Evolutionary conservation across 139 green algal species (phyloP), one percentile per base, ranked within the genome.

Genomic region (Desmodesmus armatus): DNA sequence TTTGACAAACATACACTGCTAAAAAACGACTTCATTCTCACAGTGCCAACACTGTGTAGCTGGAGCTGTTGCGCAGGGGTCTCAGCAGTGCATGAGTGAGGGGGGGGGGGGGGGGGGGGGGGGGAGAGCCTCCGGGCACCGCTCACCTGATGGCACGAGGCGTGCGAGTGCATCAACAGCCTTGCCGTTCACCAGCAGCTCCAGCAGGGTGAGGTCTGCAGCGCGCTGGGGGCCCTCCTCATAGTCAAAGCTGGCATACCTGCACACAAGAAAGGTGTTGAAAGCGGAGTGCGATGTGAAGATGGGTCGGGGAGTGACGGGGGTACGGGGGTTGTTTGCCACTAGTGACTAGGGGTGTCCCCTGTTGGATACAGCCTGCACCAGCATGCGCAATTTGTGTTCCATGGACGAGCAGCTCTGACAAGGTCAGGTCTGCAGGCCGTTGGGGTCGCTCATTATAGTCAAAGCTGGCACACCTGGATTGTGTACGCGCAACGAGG

Each of bases 241-340:
- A 84, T 99, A 99, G 87, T 99, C 97, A 77, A 99, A 98, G 27
- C 85, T 95, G 66, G 96, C 97, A 84, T 98, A 93, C 78, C 90
- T 94, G 70, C 69, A 53, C 3, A 40, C 4, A 73, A n/a, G n/a
- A n/a, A n/a, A n/a, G n/a, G n/a, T n/a, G n/a, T n/a, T n/a, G n/a
- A n/a, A n/a, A n/a, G n/a, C n/a, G n/a, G n/a, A n/a, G n/a, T n/a
- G n/a, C n/a, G n/a, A n/a, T n/a, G n/a, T n/a, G n/a, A n/a, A n/a
- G n/a, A n/a, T n/a, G n/a, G n/a, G n/a, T n/a, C n/a, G n/a, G n/a
- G n/a, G n/a, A n/a, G n/a, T n/a, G n/a, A n/a, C n/a, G n/a, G n/a
- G n/a, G n/a, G n/a, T n/a, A n/a, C n/a, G n/a, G n/a, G n/a, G n/a
- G n/a, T n/a, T n/a, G n/a, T n/a, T n/a, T n/a, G n/a, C n/a, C n/a